Base-by-base conservation (phyloP, 2,329 filamentous ascomycete species). In the Immersiporthe knoxdaviesiana region DNA sequence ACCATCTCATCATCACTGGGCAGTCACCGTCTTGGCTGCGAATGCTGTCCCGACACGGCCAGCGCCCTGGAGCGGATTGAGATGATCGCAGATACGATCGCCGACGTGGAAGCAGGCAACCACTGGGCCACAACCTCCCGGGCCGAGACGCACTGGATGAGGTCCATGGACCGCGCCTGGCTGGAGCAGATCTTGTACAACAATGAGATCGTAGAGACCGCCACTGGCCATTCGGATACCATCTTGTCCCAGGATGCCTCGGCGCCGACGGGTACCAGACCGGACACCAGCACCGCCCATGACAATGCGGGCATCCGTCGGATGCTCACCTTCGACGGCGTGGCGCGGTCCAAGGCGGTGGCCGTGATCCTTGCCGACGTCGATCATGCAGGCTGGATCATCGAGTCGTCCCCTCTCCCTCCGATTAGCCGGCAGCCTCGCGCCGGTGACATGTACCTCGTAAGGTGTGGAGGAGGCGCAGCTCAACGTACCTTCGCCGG, bases 351-450 rank as follows among this genome's bases (percentile, higher is more conserved):
- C 14, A 35, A 59, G 41, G 60, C 60, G 1, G 65, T 62, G 3
- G 68, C 68, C 24, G 54, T 70, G 35, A 58, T 70, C 21, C 65
- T 70, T 35, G 65, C 54, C 35, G 68, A 68, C 24, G 41, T 65
- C 11, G 27, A 27, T 16, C 60, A 32, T 10, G 61, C 61, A 32
- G 37, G 54, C 59, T 70, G 68, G 68, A 70, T 70, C 35, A 60
- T 70, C 32, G 30, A 41, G 44, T 50, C 65, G 1, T 11, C 41
- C 1, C 65, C 68, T 8, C 68, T 70, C 11, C 68, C 68, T 35
- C 24, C 44, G 2, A 24, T 62, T 18, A 18, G n/a, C 30, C 65
- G 52, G 4, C 41, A 27, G n/a, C 61, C 68, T 58, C 65, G 61
- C 27, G 37, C 32, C 18, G 68, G 65, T 2, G 52, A 68, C 41